Percentiles rank a stretch among this genome's conserved stretches.
These are phyloP conservation scores for Sistotremastrum suecicum DNA, from an alignment of 768 basidiomycete genomes.

Conservation along the genomic window DNA sequence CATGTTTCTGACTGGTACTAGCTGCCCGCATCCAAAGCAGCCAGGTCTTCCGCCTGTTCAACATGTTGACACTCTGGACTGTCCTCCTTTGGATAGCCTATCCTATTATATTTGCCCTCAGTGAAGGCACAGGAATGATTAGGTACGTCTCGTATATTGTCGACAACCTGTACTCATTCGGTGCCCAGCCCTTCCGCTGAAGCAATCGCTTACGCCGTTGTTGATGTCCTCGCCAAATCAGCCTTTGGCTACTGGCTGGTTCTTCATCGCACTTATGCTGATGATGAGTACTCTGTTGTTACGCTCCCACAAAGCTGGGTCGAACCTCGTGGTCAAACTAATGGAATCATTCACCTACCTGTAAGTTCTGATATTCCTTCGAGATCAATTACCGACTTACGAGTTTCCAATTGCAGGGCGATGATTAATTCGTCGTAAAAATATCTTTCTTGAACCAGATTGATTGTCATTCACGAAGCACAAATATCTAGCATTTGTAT, in stretches of 20 bases:
- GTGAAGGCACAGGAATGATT: background rate
- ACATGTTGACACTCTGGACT: conserved; percentile 1
- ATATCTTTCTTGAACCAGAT: too few species aligned
- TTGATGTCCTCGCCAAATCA: conserved; percentile 2
- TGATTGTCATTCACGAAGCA: too few species aligned
- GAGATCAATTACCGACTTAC: too few species aligned
- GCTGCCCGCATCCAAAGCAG: background rate
- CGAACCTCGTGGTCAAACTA: background rate
- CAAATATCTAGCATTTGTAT: too few species aligned
- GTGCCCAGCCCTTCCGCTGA: background rate
- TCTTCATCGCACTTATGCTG: background rate
- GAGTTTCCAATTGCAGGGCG: too few species aligned
- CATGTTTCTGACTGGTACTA: background rate
- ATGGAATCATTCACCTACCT: conserved; percentile 2
- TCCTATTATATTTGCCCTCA: conserved; percentile 1
- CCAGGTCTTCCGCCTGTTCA: conserved; percentile 1
- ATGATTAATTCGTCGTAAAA: too few species aligned
- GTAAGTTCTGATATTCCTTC: background rate
- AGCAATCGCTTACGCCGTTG: background rate
- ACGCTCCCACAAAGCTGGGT: background rate
- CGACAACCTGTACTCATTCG: too few species aligned
- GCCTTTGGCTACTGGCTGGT: conserved; percentile 4
- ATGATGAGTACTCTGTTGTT: conserved; percentile 1
- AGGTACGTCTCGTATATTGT: too few species aligned
- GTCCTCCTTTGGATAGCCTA: conserved; percentile 2